phyloP scores from a whole-genome alignment of 2,329 filamentous ascomycete genomes.

The Penicillium rolfsii region DNA sequence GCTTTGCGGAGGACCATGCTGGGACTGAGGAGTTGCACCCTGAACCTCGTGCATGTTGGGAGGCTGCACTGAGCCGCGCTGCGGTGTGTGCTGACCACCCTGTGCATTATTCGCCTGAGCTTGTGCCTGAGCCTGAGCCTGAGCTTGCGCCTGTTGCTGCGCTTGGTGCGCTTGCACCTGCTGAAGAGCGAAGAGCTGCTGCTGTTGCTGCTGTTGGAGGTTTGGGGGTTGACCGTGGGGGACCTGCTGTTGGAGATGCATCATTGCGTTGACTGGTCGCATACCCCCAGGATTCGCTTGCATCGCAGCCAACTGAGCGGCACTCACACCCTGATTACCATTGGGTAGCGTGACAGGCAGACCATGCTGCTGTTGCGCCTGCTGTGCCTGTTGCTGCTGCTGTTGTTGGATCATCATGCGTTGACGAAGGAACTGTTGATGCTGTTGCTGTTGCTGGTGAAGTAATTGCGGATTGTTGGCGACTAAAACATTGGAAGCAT shows the following conservation, averaged over 20 bases:
- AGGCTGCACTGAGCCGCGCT: slow-evolving; percentile 46
- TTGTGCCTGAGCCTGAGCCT: slow-evolving; percentile 18
- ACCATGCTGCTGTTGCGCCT: slow-evolving; percentile 39
- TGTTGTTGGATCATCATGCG: slow-evolving; percentile 30
- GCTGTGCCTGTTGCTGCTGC: slow-evolving; percentile 42
- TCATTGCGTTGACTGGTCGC: slow-evolving; percentile 43
- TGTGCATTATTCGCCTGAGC: slow-evolving; percentile 28
- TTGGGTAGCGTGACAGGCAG: slow-evolving; percentile 48
- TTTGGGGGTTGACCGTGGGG: slow-evolving; percentile 47
- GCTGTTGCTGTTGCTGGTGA: slow-evolving; percentile 40
- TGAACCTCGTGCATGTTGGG: slow-evolving; percentile 49
- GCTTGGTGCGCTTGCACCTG: slow-evolving; percentile 31
- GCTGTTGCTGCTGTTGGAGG: slow-evolving; percentile 50
- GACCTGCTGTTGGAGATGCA: slow-evolving; percentile 49
- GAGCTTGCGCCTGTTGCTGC: slow-evolving; percentile 29
- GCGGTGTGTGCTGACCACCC: slow-evolving; percentile 40
- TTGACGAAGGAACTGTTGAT: slow-evolving; percentile 24
- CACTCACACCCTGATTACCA: slow-evolving; percentile 45
- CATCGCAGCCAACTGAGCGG: slow-evolving; percentile 50
- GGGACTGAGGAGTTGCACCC: slow-evolving; percentile 49
- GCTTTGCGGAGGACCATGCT: slow-evolving; percentile 44
- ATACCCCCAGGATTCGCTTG: slow-evolving; percentile 45
- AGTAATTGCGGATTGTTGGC: slow-evolving; percentile 51
- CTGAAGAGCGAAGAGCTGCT: slow-evolving; percentile 35
- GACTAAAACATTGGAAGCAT: slow-evolving; percentile 29